Percentiles rank a stretch among this genome's conserved stretches.
Conservation (phyloP, 2,329 filamentous ascomycete species). For the Beauveria rudraprayagi region DNA sequence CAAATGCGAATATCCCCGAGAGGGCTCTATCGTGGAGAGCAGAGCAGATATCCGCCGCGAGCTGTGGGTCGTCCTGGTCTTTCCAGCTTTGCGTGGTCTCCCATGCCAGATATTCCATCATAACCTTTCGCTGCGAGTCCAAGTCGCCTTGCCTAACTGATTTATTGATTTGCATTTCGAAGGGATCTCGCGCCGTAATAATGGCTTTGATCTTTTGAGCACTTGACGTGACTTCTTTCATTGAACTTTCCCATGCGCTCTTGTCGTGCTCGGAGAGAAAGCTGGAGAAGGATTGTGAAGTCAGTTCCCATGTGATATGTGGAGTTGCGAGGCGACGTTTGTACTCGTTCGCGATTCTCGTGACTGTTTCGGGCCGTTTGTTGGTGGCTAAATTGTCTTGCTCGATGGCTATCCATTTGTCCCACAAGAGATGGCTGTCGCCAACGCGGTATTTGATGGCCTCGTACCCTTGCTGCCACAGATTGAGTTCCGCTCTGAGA, state of each 20-base stretch:
- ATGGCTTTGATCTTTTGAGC: slow-evolving; percentile 59
- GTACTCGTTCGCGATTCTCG: slow-evolving; percentile 61
- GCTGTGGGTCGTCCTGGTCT: slow-evolving; percentile 37
- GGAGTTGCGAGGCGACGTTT: slow-evolving; percentile 63
- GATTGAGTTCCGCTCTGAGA: slow-evolving; percentile 54
- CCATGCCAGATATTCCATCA: slow-evolving; percentile 74
- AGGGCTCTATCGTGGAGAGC: slow-evolving; percentile 76
- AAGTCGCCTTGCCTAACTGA: slow-evolving; percentile 49
- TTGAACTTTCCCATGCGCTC: slow-evolving; percentile 62
- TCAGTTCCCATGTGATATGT: slow-evolving; percentile 67
- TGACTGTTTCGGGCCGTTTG: slow-evolving; percentile 47
- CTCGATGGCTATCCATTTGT: slow-evolving; percentile 67
- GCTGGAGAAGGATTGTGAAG: slow-evolving; percentile 64
- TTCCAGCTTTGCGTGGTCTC: slow-evolving; percentile 57
- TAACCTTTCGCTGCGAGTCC: slow-evolving; percentile 42
- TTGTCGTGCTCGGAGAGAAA: slow-evolving; percentile 67
- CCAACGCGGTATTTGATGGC: slow-evolving; percentile 65
- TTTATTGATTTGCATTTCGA: slow-evolving; percentile 57
- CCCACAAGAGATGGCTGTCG: slow-evolving; percentile 73
- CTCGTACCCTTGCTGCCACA: slow-evolving; percentile 65
- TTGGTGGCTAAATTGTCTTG: slow-evolving; percentile 56
- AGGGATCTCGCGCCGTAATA: slow-evolving; percentile 51
- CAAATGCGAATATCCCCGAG: slow-evolving; percentile 58
- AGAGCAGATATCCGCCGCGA: slow-evolving; percentile 44
- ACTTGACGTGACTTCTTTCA: slow-evolving; percentile 58